phyloP scores from a whole-genome alignment of 129 eudicot species.

The Ambrosia trifida region DNA sequence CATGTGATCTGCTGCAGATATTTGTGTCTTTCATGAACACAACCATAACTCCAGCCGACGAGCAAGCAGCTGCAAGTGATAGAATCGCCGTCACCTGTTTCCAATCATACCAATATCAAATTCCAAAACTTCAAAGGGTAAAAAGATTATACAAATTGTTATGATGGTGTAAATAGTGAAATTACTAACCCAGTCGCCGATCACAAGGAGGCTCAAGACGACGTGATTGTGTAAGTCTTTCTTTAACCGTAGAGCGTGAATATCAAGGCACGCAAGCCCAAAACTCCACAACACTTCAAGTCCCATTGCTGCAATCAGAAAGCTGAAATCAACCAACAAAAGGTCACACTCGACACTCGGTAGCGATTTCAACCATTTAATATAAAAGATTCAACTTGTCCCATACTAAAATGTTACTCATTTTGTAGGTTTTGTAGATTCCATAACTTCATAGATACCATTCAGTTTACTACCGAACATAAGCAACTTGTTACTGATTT shows the following conservation, averaged over 20 bases:
- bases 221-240: slow-evolving; percentile 58
- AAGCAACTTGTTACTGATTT: no score
- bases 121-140: not conserved
- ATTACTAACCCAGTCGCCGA: slow-evolving; percentile 81
- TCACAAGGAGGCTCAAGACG: slow-evolving; percentile 59
- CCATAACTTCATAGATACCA: no score
- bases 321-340: slow-evolving; percentile 50
- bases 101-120: not conserved
- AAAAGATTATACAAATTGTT: not conserved
- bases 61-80: slow-evolving; percentile 81
- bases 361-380: not conserved
- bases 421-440: no score
- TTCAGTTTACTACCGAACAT: no score
- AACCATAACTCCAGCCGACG: slow-evolving; percentile 84
- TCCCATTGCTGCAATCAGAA: slow-evolving; percentile 85
- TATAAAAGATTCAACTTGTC: no score
- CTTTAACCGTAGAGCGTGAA: slow-evolving; percentile 64
- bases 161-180: not conserved
- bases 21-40: slow-evolving; percentile 56
- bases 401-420: no score
- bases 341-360: not conserved
- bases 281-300: slow-evolving; percentile 79
- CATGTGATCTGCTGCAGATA: slow-evolving; percentile 43
- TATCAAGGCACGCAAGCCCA: slow-evolving; percentile 75
- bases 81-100: slow-evolving; percentile 74